A percentile compares a stretch with the other conserved stretches of the same genome.
Conservation (phyloP, 2,329 filamentous ascomycete species). For the Neofusicoccum umdonicola region DNA sequence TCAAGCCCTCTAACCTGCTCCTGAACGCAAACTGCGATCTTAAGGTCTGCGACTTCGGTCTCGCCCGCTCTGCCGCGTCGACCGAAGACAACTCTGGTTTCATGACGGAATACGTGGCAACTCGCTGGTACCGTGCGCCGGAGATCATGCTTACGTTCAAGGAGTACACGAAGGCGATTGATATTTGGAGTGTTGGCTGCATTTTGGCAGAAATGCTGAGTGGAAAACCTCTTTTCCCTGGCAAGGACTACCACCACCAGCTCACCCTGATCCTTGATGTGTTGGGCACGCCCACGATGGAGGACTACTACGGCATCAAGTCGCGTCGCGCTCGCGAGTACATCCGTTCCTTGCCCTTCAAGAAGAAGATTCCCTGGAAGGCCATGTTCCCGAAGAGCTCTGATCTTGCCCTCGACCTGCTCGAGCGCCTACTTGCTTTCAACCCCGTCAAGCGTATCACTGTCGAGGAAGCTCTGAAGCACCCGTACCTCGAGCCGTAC, state of each 20-base stretch:
- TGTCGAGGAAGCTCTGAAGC: slow-evolving; percentile 93
- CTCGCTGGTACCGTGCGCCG: slow-evolving; percentile 96
- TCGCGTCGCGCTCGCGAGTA: slow-evolving; percentile 95
- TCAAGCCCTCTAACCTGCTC: slow-evolving; percentile 95
- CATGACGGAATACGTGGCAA: slow-evolving; percentile 99
- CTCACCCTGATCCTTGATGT: slow-evolving; percentile 95
- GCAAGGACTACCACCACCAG: slow-evolving; percentile 99
- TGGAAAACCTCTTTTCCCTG: slow-evolving; percentile 95
- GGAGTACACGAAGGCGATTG: slow-evolving; percentile 99
- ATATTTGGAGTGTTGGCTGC: slow-evolving; percentile 98
- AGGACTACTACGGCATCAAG: slow-evolving; percentile 99
- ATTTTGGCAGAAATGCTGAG: slow-evolving; percentile 98
- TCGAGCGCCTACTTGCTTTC: slow-evolving; percentile 95
- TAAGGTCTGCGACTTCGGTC: slow-evolving; percentile 97
- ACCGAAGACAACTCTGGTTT: slow-evolving; percentile 99
- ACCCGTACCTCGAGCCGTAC: slow-evolving; percentile 97
- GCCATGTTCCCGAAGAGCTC: slow-evolving; percentile 98
- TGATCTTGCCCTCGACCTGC: slow-evolving; percentile 87
- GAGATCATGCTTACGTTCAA: slow-evolving; percentile 99
- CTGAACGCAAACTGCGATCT: slow-evolving; percentile 98
- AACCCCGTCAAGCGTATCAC: slow-evolving; percentile 99
- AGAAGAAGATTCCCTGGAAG: slow-evolving; percentile 99
- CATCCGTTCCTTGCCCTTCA: slow-evolving; percentile 95
- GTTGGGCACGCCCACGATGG: slow-evolving; percentile 97
- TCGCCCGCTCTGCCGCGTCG: slow-evolving; percentile 91